A percentile compares a stretch with the other conserved stretches of the same genome.
These are phyloP conservation scores for Boletus mariae DNA, from an alignment of 1,284 basidiomycete species.

Conservation along the genomic window DNA sequence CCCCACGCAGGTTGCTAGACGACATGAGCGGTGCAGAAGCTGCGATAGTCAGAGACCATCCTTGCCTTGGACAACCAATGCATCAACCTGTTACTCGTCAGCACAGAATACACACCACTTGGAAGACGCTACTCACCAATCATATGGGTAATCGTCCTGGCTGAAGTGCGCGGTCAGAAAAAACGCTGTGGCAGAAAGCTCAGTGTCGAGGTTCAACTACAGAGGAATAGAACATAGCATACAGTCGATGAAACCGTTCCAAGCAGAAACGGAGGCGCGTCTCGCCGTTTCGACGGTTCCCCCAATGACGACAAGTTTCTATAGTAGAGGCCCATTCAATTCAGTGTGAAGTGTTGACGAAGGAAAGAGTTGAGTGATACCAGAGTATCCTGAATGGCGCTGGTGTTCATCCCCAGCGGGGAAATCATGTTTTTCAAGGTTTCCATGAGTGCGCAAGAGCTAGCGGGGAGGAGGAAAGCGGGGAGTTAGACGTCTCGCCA, in stretches of 20 bases:
- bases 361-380: conserved; percentile 33
- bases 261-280: conserved; percentile 71
- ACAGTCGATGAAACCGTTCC: conserved; percentile 87
- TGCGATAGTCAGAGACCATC: conserved; percentile 1
- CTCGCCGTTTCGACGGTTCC: conserved; percentile 75
- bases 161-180: conserved; percentile 83
- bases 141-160: conserved; percentile 81
- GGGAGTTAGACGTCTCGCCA: conserved; percentile 20
- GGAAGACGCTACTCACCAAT: conserved; percentile 49
- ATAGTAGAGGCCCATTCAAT: background rate
- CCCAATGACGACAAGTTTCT: conserved; percentile 79
- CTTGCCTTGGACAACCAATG: conserved; percentile 77
- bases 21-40: conserved; percentile 15
- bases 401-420: conserved; percentile 54
- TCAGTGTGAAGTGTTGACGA: conserved; percentile 1
- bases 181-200: conserved; percentile 53
- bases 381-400: conserved; percentile 60
- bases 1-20: conserved; percentile 80
- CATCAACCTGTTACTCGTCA: conserved; percentile 60
- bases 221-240: conserved; percentile 25
- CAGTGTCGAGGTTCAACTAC: background rate
- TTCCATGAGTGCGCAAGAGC: conserved; percentile 45
- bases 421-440: conserved; percentile 57
- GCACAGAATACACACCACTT: conserved; percentile 6
- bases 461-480: conserved; percentile 19